Base-by-base conservation (phyloP, 2,329 filamentous ascomycete species). In the Ophiostoma fasciatum region DNA sequence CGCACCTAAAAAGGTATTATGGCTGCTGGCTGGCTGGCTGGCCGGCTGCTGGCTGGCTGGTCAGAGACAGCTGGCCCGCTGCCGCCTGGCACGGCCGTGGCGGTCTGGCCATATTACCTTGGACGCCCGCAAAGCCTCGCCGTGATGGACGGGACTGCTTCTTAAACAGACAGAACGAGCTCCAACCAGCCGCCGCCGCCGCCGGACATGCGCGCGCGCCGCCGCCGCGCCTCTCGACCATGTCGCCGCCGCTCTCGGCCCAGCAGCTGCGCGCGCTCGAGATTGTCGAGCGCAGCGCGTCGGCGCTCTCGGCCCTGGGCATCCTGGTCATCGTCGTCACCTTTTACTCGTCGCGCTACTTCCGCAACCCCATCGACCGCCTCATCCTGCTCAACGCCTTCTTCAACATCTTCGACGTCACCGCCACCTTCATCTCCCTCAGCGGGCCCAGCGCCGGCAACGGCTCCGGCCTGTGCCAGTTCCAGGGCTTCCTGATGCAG, bases 371-470 rank as follows among this genome's bases (percentile, higher is more conserved):
- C 8, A 58, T 56, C 40, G 54, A 58, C 38, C 53, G 55, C 4
- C 50, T 58, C 12, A 57, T 58, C 23, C 50, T 58, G 28, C 53
- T 55, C 43, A 58, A 57, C 42, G 48, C 55, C 15, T 52, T 56
- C 31, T 58, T 50, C 45, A 58, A 57, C 30, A 36, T 51, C 8
- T 48, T 56, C 36, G 57, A 59, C 36, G 54, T 56, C 15, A 49
- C 51, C 7, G 55, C 51, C 18, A 59, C 56, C 1, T 56, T 57
- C 51, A 58, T 58, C 15, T 58, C 57, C 1, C 48, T 54, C 17
- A 52, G 49, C 42, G 57, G 57, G 9, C 55, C 54, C 3, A 39
- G 37, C 7, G 53, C 52, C 0, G 56, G 57, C 2, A 45, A 56
- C 32, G 21, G 35, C 8, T 55, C 55, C 3, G 45, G 50, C 1